phyloP scores from a whole-genome alignment of 1,139 yeast genomes.

The Hemisphaericaspora xylanilytica region DNA sequence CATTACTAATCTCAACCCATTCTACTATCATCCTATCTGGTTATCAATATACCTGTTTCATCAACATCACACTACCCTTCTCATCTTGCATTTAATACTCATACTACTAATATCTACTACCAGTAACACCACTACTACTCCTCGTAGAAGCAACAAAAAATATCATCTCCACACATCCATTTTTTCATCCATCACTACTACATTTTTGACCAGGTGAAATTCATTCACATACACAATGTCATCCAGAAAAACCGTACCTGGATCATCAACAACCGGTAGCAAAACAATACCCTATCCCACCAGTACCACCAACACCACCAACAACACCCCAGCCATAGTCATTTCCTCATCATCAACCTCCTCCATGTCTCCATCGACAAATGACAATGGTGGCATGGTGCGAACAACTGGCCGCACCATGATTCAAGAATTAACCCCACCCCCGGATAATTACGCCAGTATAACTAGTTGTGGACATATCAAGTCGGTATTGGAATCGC shows the following conservation, averaged over 20 bases:
- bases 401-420: not conserved
- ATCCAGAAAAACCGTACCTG: constrained; percentile 15
- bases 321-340: not conserved
- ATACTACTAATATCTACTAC: no score
- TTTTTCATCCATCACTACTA: no score
- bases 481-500: constrained; percentile 50
- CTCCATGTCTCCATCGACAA: constrained; percentile 1
- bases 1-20: no score
- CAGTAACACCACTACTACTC: no score
- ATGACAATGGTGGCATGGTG: not conserved
- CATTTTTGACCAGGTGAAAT: no score
- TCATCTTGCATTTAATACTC: no score
- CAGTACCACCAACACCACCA: not conserved
- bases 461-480: constrained; percentile 56
- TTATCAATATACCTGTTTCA: no score
- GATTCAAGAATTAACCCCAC: constrained; percentile 9
- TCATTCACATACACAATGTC: no score
- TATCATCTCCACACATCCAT: no score
- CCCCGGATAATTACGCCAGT: constrained; percentile 25
- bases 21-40: no score
- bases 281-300: constrained; percentile 1
- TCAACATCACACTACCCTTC: no score
- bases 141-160: no score
- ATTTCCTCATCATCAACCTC: not conserved
- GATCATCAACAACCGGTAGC: constrained; percentile 2